Conservation (phyloP, 2,329 filamentous ascomycete genomes). For the Colletotrichum orchidophilum region DNA sequence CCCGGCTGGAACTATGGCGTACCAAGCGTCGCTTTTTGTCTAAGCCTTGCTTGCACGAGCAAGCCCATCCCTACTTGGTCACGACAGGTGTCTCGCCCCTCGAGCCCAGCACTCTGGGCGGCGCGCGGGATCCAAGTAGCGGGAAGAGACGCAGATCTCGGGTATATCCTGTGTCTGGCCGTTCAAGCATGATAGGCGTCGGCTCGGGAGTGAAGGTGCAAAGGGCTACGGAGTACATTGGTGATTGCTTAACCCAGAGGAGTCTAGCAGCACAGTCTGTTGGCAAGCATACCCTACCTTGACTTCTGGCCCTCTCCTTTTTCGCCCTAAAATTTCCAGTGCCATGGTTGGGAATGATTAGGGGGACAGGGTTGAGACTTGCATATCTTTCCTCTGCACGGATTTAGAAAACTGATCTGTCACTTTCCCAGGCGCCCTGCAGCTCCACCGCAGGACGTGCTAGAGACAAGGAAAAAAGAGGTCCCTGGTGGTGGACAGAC, state of each 20-base stretch:
- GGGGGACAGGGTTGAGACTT: conserved; percentile 16
- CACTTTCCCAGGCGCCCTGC: conserved; percentile 6
- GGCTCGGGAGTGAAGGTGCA: neutral
- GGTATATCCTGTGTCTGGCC: neutral
- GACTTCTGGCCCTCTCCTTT: conserved; percentile 10
- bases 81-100: neutral
- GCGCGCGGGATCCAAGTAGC: neutral
- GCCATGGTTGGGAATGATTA: conserved; percentile 14
- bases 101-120: conserved; percentile 15
- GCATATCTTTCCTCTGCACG: conserved; percentile 5
- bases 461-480: conserved; percentile 14
- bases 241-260: neutral
- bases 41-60: neutral
- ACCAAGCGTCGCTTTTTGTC: neutral
- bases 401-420: conserved; percentile 19
- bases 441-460: conserved; percentile 8
- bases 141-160: conserved; percentile 21
- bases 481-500: conserved; percentile 26
- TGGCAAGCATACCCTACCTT: conserved; percentile 14
- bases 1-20: neutral
- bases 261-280: neutral
- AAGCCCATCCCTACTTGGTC: conserved; percentile 8
- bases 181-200: neutral
- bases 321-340: conserved; percentile 20
- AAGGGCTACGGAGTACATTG: too few relatives aligned